Evolutionary conservation across 192 early-diverging fungal genomes (phyloP).

Genomic region (Lobosporangium transversale): DNA sequence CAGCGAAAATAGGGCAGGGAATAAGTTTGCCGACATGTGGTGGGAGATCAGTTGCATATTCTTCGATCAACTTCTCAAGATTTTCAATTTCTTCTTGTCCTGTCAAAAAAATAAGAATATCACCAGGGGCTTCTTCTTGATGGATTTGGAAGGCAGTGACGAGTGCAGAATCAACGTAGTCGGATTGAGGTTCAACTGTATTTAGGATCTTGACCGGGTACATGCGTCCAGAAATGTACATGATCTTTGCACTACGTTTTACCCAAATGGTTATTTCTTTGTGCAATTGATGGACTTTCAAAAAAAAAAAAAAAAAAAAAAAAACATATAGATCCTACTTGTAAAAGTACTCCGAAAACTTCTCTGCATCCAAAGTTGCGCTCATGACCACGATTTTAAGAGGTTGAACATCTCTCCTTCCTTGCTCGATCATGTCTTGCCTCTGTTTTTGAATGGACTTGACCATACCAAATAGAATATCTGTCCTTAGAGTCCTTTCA

Average conservation of each 20-base stretch:
- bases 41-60: constrained; percentile 72
- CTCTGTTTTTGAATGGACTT: constrained; percentile 85
- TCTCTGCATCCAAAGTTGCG: constrained; percentile 94
- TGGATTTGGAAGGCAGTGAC: constrained; percentile 92
- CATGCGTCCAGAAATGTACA: constrained; percentile 91
- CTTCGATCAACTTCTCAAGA: constrained; percentile 83
- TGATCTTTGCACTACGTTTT: constrained; percentile 72
- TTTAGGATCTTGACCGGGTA: constrained; percentile 89
- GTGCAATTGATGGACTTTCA: too few species aligned
- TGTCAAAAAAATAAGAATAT: constrained; percentile 94
- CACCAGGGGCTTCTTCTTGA: constrained; percentile 83
- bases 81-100: constrained; percentile 97
- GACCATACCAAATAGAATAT: constrained; percentile 96
- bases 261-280: too few species aligned
- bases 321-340: constrained; percentile 45
- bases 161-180: constrained; percentile 92
- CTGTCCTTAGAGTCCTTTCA: constrained; percentile 96
- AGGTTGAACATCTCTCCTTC: constrained; percentile 56
- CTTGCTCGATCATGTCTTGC: constrained; percentile 52
- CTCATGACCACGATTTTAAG: constrained; percentile 96
- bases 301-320: constrained; percentile 1
- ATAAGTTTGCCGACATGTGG: constrained; percentile 65
- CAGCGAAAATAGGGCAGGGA: constrained; percentile 92
- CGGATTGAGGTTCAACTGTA: constrained; percentile 81
- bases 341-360: constrained; percentile 92